Conservation (phyloP, 1,284 basidiomycete species). For the Polyporus tsugae region DNA sequence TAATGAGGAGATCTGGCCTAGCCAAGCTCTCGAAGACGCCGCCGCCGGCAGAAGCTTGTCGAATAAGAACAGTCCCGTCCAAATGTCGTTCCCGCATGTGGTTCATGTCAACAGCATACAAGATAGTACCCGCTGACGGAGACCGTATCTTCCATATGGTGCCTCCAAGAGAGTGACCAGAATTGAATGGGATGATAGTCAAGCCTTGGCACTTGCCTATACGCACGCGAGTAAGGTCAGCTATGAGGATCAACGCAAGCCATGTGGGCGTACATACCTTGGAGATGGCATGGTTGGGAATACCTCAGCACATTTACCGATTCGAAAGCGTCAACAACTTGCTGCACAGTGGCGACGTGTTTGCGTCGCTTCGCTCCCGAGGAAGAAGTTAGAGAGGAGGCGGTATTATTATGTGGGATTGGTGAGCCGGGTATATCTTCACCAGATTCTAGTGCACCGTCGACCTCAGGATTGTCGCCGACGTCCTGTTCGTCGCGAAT, state of each 20-base stretch:
- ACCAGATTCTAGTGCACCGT: not conserved
- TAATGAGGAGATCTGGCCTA: slow-evolving; percentile 92
- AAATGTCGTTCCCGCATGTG: slow-evolving; percentile 97
- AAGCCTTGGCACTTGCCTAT: slow-evolving; percentile 89
- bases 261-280: slow-evolving; percentile 62
- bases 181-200: slow-evolving; percentile 95
- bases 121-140: slow-evolving; percentile 93
- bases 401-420: not conserved
- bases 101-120: slow-evolving; percentile 97
- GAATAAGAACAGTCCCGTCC: slow-evolving; percentile 90
- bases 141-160: slow-evolving; percentile 99
- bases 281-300: slow-evolving; percentile 94
- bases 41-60: slow-evolving; percentile 62
- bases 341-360: slow-evolving; percentile 79
- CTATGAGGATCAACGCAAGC: not conserved
- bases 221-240: slow-evolving; percentile 6
- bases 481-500: slow-evolving; percentile 82
- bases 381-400: slow-evolving; percentile 13
- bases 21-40: slow-evolving; percentile 90
- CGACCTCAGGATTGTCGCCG: slow-evolving; percentile 25
- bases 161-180: slow-evolving; percentile 96
- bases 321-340: slow-evolving; percentile 96
- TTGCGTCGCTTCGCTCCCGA: slow-evolving; percentile 47
- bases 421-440: slow-evolving; percentile 11
- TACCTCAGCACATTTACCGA: slow-evolving; percentile 92